Percentiles rank a stretch among this genome's conserved stretches.
These are phyloP conservation scores for Biscutella laevigata DNA, from an alignment of 441 rosid genomes.

Conservation along the genomic window DNA sequence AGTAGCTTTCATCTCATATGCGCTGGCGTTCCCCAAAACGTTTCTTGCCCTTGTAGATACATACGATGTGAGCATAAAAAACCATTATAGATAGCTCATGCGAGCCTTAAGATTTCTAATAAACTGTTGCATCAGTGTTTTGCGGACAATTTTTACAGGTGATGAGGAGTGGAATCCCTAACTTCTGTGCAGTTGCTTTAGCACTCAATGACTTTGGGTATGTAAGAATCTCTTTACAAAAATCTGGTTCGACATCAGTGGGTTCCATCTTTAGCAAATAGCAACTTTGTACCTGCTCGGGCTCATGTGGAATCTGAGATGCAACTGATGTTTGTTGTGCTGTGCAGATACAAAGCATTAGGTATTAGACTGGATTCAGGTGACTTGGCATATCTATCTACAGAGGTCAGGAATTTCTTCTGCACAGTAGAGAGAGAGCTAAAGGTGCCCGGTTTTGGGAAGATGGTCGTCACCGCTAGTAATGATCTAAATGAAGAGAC, in stretches of 20 bases:
- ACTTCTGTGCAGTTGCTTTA: constrained; percentile 85
- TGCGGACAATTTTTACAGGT: constrained; percentile 46
- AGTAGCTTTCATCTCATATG: constrained; percentile 80
- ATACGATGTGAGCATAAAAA: constrained; percentile 60
- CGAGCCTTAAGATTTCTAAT: not conserved
- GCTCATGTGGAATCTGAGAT: not conserved
- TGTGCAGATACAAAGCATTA: constrained; percentile 64
- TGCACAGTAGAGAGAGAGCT: constrained; percentile 59
- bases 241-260: not conserved
- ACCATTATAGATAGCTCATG: not conserved
- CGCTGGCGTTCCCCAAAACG: constrained; percentile 74
- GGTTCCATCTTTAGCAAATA: not conserved
- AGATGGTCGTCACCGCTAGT: constrained; percentile 71
- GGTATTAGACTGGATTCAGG: constrained; percentile 97
- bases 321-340: not conserved
- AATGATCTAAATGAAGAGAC: constrained; percentile 97
- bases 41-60: constrained; percentile 94
- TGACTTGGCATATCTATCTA: constrained; percentile 81
- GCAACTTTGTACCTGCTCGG: not conserved
- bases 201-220: constrained; percentile 79
- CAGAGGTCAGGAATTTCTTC: constrained; percentile 70
- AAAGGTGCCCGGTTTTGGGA: constrained; percentile 57
- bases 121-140: constrained; percentile 1
- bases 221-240: constrained; percentile 24
- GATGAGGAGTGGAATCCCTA: constrained; percentile 81